Conservation (phyloP, 2,329 filamentous ascomycete genomes). For the Ceratocystiopsis brevicomis region DNA sequence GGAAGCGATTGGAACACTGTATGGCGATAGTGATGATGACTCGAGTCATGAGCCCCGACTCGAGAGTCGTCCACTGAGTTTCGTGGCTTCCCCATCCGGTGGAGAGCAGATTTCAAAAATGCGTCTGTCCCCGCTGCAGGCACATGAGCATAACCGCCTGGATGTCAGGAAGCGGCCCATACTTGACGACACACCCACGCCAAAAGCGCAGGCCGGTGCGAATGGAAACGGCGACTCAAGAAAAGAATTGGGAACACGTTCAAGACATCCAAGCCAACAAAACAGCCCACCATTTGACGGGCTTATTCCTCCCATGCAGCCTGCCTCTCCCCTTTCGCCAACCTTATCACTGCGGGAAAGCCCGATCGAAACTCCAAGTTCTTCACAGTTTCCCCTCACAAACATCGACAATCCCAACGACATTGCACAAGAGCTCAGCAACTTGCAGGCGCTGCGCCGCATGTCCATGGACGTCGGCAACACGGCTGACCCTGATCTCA, state of each 20-base stretch:
- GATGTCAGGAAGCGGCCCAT: too few relatives aligned
- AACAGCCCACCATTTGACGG: slow-evolving; percentile 21
- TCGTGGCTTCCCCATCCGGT: slow-evolving; percentile 40
- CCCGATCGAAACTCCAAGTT: slow-evolving; percentile 32
- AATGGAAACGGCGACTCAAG: slow-evolving; percentile 19
- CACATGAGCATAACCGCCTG: not conserved
- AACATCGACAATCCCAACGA: slow-evolving; percentile 81
- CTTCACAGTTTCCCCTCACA: slow-evolving; percentile 61
- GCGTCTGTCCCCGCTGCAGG: not conserved
- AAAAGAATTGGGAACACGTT: slow-evolving; percentile 25
- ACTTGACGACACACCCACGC: too few relatives aligned
- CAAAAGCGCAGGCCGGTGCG: slow-evolving; percentile 5
- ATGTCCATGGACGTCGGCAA: slow-evolving; percentile 90
- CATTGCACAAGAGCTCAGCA: slow-evolving; percentile 81
- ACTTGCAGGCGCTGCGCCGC: slow-evolving; percentile 70
- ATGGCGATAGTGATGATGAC: slow-evolving; percentile 56
- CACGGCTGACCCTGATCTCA: slow-evolving; percentile 52
- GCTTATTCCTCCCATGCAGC: slow-evolving; percentile 14
- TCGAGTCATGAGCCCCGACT: slow-evolving; percentile 29
- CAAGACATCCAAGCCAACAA: slow-evolving; percentile 21
- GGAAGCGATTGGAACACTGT: slow-evolving; percentile 80
- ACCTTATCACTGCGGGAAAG: slow-evolving; percentile 33
- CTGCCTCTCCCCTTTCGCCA: slow-evolving; percentile 30
- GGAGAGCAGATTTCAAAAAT: slow-evolving; percentile 29
- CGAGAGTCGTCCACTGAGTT: slow-evolving; percentile 50